phyloP scores from a whole-genome alignment of 345 rosid genomes.

The Pugionium dolabratum region DNA sequence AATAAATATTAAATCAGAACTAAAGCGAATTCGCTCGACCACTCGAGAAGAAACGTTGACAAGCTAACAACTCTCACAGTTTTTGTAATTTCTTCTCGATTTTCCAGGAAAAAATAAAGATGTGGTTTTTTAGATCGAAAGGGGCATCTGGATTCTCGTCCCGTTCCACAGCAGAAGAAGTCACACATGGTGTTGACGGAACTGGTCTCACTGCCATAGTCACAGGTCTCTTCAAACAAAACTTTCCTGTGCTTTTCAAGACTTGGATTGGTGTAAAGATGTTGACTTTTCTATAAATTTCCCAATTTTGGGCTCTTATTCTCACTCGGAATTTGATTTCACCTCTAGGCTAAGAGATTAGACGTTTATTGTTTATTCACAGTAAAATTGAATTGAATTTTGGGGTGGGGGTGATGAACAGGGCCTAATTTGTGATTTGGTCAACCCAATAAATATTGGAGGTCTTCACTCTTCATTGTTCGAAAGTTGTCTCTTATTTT shows the following conservation, averaged over 20 bases:
- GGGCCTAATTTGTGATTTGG: background rate
- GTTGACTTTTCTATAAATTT: background rate
- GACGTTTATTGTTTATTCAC: background rate
- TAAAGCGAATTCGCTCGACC: slow-evolving; percentile 6
- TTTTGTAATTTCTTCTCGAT: background rate
- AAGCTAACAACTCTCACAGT: background rate
- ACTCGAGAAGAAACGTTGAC: slow-evolving; percentile 8
- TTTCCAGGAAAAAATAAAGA: slow-evolving; percentile 2
- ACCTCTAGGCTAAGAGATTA: background rate
- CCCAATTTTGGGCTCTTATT: background rate
- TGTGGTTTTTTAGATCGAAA: slow-evolving; percentile 39
- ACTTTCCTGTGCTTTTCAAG: background rate
- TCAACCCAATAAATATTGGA: background rate
- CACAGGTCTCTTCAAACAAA: slow-evolving; percentile 48
- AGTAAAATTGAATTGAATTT: background rate
- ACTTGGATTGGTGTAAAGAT: background rate
- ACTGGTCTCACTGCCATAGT: slow-evolving; percentile 76
- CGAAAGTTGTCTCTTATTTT: slow-evolving; percentile 3
- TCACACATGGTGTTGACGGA: slow-evolving; percentile 65
- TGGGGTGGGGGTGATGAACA: background rate
- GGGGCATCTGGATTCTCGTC: slow-evolving; percentile 49
- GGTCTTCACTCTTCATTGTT: background rate
- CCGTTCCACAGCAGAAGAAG: slow-evolving; percentile 70
- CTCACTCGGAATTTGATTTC: background rate
- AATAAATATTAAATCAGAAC: background rate